Evolutionary conservation across 495 filamentous ascomycete genomes (phyloP).

Genomic region (Hypoxylon lienhwacheense): DNA sequence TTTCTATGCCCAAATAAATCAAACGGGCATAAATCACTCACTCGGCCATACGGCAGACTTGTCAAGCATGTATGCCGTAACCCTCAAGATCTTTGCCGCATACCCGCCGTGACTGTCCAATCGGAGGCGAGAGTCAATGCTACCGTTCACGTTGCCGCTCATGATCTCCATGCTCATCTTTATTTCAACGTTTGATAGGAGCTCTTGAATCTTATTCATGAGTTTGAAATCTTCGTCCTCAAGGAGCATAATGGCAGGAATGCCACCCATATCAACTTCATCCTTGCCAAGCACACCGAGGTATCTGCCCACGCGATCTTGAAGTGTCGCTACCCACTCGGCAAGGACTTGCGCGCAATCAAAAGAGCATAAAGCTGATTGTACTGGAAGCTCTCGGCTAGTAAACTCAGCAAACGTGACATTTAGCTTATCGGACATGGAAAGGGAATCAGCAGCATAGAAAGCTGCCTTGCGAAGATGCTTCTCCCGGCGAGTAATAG

Average conservation of each 20-base stretch:
- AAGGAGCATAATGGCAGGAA: constrained; percentile 84
- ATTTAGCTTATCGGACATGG: constrained; percentile 84
- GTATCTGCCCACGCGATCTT: constrained; percentile 88
- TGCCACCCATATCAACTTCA: constrained; percentile 71
- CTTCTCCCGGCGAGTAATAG: constrained; percentile 65
- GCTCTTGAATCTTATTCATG: constrained; percentile 78
- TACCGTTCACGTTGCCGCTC: constrained; percentile 46
- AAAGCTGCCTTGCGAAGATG: constrained; percentile 92
- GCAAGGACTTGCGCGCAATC: constrained; percentile 97
- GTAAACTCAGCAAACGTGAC: constrained; percentile 85
- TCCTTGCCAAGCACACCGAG: constrained; percentile 85
- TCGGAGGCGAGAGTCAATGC: constrained; percentile 56
- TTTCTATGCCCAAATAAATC: too few species aligned
- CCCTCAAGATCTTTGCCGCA: constrained; percentile 80
- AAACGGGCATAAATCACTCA: constrained; percentile 46
- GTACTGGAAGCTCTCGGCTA: constrained; percentile 86
- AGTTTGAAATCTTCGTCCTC: constrained; percentile 92
- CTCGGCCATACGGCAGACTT: constrained; percentile 91
- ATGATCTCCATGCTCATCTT: constrained; percentile 68
- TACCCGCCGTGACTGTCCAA: constrained; percentile 70
- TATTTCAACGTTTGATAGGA: constrained; percentile 73
- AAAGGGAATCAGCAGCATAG: constrained; percentile 90
- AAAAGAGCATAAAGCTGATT: constrained; percentile 90
- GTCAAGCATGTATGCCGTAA: constrained; percentile 88
- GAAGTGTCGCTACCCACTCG: constrained; percentile 93